A percentile compares a stretch with the other conserved stretches of the same genome.
These are phyloP conservation scores for Penicillium sp. DNA, from an alignment of 2,329 filamentous ascomycete genomes.

Conservation along the genomic window DNA sequence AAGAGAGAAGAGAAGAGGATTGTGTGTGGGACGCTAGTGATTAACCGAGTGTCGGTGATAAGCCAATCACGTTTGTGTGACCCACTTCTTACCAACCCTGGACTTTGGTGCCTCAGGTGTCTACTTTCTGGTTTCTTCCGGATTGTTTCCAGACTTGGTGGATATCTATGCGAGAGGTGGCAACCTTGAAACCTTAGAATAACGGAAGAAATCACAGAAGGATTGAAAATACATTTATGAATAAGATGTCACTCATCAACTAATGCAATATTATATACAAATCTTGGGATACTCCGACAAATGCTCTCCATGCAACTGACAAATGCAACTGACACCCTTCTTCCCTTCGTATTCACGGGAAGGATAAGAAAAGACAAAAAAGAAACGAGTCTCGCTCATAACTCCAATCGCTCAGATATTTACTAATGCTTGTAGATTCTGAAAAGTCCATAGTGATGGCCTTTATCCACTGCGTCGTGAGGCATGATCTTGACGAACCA, in stretches of 20 bases:
- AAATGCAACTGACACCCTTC: background rate
- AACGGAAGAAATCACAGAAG: background rate
- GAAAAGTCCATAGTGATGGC: background rate
- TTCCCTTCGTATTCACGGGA: background rate
- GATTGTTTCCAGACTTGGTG: background rate
- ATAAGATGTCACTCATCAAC: background rate
- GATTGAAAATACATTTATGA: background rate
- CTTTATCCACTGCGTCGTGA: constrained; percentile 45
- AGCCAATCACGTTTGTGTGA: constrained; percentile 24
- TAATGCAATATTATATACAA: background rate
- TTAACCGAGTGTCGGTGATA: constrained; percentile 38
- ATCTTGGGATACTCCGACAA: background rate
- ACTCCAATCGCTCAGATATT: background rate
- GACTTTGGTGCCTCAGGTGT: constrained; percentile 1
- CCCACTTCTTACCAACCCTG: background rate
- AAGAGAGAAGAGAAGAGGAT: constrained; percentile 33
- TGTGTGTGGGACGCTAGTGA: constrained; percentile 47
- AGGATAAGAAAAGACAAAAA: background rate
- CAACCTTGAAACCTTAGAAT: background rate
- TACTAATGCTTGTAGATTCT: background rate
- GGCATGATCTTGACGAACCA: constrained; percentile 79
- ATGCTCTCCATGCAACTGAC: background rate
- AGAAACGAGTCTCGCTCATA: background rate
- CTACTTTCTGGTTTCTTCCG: background rate
- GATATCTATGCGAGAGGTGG: too few species aligned